Evolutionary conservation across 2,329 filamentous ascomycete genomes (phyloP).

Genomic region (Diaporthe batatas): DNA sequence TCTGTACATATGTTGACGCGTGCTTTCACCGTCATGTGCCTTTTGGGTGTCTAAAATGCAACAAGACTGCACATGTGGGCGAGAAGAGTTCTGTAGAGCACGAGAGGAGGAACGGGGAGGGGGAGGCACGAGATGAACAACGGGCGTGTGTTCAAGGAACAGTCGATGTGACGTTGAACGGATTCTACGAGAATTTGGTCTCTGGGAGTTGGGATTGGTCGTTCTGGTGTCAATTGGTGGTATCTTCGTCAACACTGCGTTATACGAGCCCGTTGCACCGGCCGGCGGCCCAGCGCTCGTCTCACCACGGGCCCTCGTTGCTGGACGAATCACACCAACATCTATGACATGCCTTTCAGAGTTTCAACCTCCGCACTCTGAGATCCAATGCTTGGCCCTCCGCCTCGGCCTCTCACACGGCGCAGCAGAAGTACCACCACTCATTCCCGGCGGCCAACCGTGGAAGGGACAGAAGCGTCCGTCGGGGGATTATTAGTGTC

Average conservation of each 20-base stretch:
- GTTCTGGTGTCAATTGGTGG: no score
- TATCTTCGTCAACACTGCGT: neutral
- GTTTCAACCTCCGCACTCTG: constrained; percentile 11
- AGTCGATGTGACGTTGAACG: no score
- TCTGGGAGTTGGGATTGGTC: neutral
- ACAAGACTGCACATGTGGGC: neutral
- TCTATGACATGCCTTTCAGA: neutral
- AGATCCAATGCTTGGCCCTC: neutral
- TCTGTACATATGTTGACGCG: neutral
- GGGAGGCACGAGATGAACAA: neutral
- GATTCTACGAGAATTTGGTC: neutral
- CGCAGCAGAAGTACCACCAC: neutral
- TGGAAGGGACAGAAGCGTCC: neutral
- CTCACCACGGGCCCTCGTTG: neutral
- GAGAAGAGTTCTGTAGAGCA: neutral
- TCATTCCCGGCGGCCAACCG: no score
- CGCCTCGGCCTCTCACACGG: neutral
- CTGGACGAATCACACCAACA: constrained; percentile 18
- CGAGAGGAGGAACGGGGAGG: no score
- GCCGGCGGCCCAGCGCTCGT: neutral
- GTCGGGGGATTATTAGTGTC: constrained; percentile 11
- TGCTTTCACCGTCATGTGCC: neutral
- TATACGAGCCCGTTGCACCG: neutral
- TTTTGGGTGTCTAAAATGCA: no score
- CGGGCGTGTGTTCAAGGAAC: neutral